Evolutionary conservation across 768 basidiomycete genomes (phyloP).

Genomic region (Leccinum barrowsii): DNA sequence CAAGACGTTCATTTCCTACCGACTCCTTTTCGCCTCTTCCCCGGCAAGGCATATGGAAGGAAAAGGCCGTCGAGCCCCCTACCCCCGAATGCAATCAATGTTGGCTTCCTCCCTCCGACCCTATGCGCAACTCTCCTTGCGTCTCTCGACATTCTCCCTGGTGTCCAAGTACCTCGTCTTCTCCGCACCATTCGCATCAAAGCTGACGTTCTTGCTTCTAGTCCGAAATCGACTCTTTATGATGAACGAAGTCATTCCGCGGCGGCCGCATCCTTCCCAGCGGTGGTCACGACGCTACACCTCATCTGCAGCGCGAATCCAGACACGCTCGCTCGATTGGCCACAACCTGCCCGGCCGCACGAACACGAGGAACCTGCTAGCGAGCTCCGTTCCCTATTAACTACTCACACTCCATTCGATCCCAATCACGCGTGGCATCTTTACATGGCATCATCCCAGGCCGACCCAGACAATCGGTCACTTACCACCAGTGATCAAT

Average conservation of each 20-base stretch:
- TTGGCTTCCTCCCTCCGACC: constrained; percentile 2
- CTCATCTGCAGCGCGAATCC: constrained; percentile 17
- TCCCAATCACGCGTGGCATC: constrained; percentile 39
- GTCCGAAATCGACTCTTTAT: constrained; percentile 36
- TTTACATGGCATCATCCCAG: constrained; percentile 28
- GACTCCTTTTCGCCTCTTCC: constrained; percentile 59
- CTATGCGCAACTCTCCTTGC: constrained; percentile 44
- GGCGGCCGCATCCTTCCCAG: constrained; percentile 22
- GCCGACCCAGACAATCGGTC: constrained; percentile 6
- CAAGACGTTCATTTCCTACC: constrained; percentile 33
- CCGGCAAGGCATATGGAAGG: constrained; percentile 52
- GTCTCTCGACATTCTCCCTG: constrained; percentile 45
- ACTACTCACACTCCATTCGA: constrained; percentile 24
- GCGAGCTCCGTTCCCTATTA: constrained; percentile 22
- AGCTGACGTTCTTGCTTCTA: constrained; percentile 15
- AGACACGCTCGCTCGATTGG: constrained; percentile 8
- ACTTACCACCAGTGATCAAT: constrained; percentile 23
- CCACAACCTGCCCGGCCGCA: constrained; percentile 1
- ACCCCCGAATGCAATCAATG: constrained; percentile 31
- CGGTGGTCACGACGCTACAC: constrained; percentile 24
- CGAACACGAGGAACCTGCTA: constrained; percentile 6
- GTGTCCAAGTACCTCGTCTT: constrained; percentile 40
- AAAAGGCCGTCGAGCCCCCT: constrained; percentile 34
- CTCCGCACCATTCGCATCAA: neutral
- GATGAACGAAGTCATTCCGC: constrained; percentile 34